Evolutionary conservation across 2,329 filamentous ascomycete genomes (phyloP).

Genomic region (Fonsecaea monophora): DNA sequence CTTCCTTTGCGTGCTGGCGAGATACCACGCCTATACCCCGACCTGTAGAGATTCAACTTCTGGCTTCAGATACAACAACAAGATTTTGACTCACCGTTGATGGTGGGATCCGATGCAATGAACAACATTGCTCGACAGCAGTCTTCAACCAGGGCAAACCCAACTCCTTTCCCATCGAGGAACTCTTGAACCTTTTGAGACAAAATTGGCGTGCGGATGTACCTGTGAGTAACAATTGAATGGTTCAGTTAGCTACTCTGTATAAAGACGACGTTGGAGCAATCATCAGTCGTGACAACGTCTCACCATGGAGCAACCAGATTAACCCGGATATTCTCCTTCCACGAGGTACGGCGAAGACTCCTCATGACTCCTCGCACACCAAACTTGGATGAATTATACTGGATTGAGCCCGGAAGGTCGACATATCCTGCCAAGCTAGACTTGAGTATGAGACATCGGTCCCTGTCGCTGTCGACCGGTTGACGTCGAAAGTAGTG

Average conservation of each 20-base stretch:
- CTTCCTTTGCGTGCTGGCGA: conserved; percentile 44
- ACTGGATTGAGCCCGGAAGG: conserved; percentile 42
- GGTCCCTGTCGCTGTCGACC: conserved; percentile 38
- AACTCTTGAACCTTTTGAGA: conserved; percentile 44
- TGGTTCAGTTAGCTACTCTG: too few relatives aligned
- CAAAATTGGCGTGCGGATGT: conserved; percentile 13
- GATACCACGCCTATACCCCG: too few relatives aligned
- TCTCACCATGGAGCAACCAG: conserved; percentile 48
- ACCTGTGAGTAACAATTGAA: background rate
- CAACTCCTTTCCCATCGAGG: conserved; percentile 49
- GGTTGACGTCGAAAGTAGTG: conserved; percentile 54
- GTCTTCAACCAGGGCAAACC: conserved; percentile 46
- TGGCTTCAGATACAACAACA: too few relatives aligned
- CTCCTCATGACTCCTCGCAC: conserved; percentile 54
- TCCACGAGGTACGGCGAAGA: conserved; percentile 48
- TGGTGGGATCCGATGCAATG: conserved; percentile 45
- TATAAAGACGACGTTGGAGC: too few relatives aligned
- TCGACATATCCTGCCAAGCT: conserved; percentile 44
- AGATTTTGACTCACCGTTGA: conserved; percentile 40
- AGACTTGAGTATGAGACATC: conserved; percentile 44
- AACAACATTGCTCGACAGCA: conserved; percentile 45
- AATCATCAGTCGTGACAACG: background rate
- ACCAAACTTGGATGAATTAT: conserved; percentile 47
- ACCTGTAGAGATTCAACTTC: too few relatives aligned
- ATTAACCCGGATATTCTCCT: conserved; percentile 56